These are phyloP conservation scores for Chlorociboria aeruginascens DNA, from an alignment of 495 filamentous ascomycete genomes.

Conservation along the genomic window DNA sequence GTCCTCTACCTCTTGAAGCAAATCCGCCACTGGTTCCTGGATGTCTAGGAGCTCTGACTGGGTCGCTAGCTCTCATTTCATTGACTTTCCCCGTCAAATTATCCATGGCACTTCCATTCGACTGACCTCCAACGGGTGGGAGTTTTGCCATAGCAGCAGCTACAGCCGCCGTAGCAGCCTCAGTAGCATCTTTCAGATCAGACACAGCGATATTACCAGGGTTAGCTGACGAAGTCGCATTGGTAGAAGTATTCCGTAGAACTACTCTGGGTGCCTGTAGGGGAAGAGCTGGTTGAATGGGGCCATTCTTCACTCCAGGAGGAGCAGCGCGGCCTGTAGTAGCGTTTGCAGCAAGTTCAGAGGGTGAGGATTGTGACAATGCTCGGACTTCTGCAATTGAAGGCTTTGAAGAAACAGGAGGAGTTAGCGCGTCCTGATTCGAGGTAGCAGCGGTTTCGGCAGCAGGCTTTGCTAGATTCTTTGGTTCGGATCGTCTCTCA, in stretches of 20 bases:
- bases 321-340: conserved; percentile 42
- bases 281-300: conserved; percentile 61
- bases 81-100: conserved; percentile 75
- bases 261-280: conserved; percentile 20
- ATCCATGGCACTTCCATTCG: conserved; percentile 47
- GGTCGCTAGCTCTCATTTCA: conserved; percentile 66
- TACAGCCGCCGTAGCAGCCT: conserved; percentile 74
- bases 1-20: conserved; percentile 41
- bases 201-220: conserved; percentile 17
- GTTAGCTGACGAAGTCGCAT: conserved; percentile 20
- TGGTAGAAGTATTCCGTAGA: conserved; percentile 20
- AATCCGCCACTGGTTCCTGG: conserved; percentile 32
- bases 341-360: conserved; percentile 20
- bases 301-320: conserved; percentile 50
- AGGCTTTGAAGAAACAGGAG: conserved; percentile 59
- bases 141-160: conserved; percentile 85
- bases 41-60: conserved; percentile 25
- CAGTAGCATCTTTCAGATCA: conserved; percentile 57
- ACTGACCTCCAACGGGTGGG: conserved; percentile 26
- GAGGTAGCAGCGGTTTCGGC: conserved; percentile 13
- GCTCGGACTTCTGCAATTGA: conserved; percentile 36
- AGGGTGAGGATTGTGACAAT: conserved; percentile 26
- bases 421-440: conserved; percentile 27
- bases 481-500: conserved; percentile 21
- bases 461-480: conserved; percentile 18